phyloP scores from a whole-genome alignment of 2,329 filamentous ascomycete genomes.

The Pestalotiopsis sp. region DNA sequence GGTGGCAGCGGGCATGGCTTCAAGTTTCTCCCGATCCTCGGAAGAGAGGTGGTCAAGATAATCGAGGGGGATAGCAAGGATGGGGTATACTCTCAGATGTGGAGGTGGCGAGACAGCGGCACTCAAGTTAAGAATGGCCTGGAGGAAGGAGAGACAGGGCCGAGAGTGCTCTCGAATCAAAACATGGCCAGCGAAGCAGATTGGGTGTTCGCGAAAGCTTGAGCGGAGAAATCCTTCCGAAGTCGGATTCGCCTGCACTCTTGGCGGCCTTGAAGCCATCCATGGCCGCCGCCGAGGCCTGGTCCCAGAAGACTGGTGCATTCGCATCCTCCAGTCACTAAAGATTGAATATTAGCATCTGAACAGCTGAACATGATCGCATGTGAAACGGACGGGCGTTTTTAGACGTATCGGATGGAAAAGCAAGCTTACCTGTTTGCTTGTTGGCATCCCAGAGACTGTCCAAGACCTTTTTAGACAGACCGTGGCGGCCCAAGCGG shows the following conservation, averaged over 20 bases:
- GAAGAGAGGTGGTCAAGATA: slow-evolving; percentile 30
- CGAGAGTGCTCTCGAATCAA: slow-evolving; percentile 27
- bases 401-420: neutral
- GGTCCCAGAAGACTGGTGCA: slow-evolving; percentile 49
- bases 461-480: slow-evolving; percentile 45
- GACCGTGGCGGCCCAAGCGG: slow-evolving; percentile 24
- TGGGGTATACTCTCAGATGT: slow-evolving; percentile 28
- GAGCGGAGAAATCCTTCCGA: too few relatives aligned
- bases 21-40: slow-evolving; percentile 31
- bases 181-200: slow-evolving; percentile 25
- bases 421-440: slow-evolving; percentile 40
- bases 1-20: slow-evolving; percentile 53
- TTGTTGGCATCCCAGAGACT: slow-evolving; percentile 50
- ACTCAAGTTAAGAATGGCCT: slow-evolving; percentile 22
- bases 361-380: neutral
- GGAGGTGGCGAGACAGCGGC: slow-evolving; percentile 25
- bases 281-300: slow-evolving; percentile 45
- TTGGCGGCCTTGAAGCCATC: slow-evolving; percentile 38
- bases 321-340: slow-evolving; percentile 52
- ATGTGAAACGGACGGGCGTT: neutral
- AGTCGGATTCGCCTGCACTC: too few relatives aligned
- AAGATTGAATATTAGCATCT: neutral
- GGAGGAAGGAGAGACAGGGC: slow-evolving; percentile 28
- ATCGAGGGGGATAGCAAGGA: slow-evolving; percentile 23
- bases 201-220: slow-evolving; percentile 15